Evolutionary conservation across 2,329 filamentous ascomycete species (phyloP), one percentile per base, ranked within the genome.

Genomic region (Colletotrichum lentis): DNA sequence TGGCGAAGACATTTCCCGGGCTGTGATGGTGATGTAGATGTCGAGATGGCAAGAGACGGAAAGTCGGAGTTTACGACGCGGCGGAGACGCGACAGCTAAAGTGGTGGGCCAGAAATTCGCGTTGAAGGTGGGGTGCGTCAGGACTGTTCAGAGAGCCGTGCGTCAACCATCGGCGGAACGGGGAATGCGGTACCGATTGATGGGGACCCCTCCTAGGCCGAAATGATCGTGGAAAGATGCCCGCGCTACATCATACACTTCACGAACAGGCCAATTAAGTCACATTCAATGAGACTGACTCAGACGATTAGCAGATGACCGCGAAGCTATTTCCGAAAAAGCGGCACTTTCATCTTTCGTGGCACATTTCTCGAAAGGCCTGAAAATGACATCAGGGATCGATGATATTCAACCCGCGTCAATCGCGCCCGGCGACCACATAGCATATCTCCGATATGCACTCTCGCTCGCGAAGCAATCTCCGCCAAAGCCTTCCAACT

Each of bases 401-500:
- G 54, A 63, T 20, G 50, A 20, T 5, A 47, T 65, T 31, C 35
- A 57, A 22, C 59, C 44, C 69, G 54, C 62, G 55, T 53, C 72
- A 2, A 76, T 80, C 61, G 64, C 70, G 22, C 71, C 77, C 7
- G 79, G 77, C 39, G 80, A 85, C 64, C 85, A 87, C 75, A 75
- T 76, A 56, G 78, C 75, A 2, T 82, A 82, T 76, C 91, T 98
- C 83, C 85, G 83, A 62, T 82, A 90, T 64, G 93, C 93, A 44
- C 86, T 98, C 65, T 80, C 85, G n/a, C 84, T 94, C 70, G 94
- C 96, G 14, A 84, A 86, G 43, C 86, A 91, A 71, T 97, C 94
- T 12, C 92, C 93, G 2, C 93, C 93, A 35, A 94, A 91, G 74
- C 91, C 94, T 2, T 94, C 93, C 59, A 98, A 98, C 78, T 99